Evolutionary conservation across 2,329 filamentous ascomycete species (phyloP).

Genomic region (Fusarium udum): DNA sequence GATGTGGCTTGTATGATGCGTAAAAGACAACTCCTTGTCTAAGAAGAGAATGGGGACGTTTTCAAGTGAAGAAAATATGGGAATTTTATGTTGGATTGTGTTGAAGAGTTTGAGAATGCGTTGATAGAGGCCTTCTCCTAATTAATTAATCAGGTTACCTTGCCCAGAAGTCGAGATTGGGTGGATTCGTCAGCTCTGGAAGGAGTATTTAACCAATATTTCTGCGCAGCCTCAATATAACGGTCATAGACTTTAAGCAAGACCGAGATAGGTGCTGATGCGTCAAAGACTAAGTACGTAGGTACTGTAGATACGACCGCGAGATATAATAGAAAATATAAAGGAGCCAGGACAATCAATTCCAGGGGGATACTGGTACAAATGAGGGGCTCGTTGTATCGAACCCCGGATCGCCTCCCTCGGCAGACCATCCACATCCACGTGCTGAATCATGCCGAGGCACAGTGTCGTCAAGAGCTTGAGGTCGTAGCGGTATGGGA

Average conservation of each 20-base stretch:
- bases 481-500: neutral
- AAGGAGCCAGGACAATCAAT: neutral
- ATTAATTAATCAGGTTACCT: slow-evolving; percentile 23
- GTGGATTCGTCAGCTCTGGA: neutral
- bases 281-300: neutral
- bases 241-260: slow-evolving; percentile 1
- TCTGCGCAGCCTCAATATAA: slow-evolving; percentile 2
- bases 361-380: neutral
- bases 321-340: neutral
- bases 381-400: slow-evolving; percentile 24
- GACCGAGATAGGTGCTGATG: neutral
- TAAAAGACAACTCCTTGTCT: neutral
- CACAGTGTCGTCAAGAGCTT: slow-evolving; percentile 10
- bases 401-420: slow-evolving; percentile 19
- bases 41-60: neutral
- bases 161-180: neutral
- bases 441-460: slow-evolving; percentile 31
- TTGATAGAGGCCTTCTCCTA: slow-evolving; percentile 10
- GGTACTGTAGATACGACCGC: neutral
- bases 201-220: slow-evolving; percentile 3
- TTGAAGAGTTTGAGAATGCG: neutral
- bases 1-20: neutral
- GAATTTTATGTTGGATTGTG: neutral
- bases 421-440: slow-evolving; percentile 25
- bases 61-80: neutral